Evolutionary conservation across 768 basidiomycete genomes (phyloP).

Genomic region (Panus rudis): DNA sequence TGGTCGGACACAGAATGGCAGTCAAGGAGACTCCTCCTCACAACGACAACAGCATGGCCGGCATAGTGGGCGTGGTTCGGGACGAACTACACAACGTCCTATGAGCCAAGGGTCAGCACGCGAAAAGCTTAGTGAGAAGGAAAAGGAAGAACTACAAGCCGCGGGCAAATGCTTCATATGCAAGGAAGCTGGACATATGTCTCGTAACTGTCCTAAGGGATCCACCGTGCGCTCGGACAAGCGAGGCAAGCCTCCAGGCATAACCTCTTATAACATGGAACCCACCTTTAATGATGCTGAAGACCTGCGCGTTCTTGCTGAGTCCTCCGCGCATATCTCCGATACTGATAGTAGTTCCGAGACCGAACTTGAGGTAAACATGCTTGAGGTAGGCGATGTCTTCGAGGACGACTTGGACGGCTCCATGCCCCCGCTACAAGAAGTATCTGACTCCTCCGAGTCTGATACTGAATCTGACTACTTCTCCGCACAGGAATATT

Average conservation of each 20-base stretch:
- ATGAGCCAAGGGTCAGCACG: too few relatives aligned
- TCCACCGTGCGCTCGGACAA: neutral
- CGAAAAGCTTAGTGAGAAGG: slow-evolving; percentile 8
- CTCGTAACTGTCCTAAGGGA: slow-evolving; percentile 5
- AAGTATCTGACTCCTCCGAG: too few relatives aligned
- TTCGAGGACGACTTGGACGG: too few relatives aligned
- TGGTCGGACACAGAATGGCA: neutral
- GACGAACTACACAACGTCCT: neutral
- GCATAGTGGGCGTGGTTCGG: neutral
- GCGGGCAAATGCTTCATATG: slow-evolving; percentile 10
- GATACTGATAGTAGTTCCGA: too few relatives aligned
- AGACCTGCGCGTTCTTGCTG: slow-evolving; percentile 3
- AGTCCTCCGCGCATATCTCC: too few relatives aligned
- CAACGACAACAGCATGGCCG: neutral
- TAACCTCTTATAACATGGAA: too few relatives aligned
- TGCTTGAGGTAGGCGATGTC: too few relatives aligned
- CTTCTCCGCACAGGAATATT: too few relatives aligned
- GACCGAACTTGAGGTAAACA: too few relatives aligned
- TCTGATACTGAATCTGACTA: too few relatives aligned
- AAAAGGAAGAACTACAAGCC: slow-evolving; percentile 5
- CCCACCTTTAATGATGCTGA: slow-evolving; percentile 1
- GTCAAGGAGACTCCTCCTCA: neutral
- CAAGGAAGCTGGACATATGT: slow-evolving; percentile 8
- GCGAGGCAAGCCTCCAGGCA: slow-evolving; percentile 6
- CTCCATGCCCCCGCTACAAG: too few relatives aligned